Evolutionary conservation across 768 basidiomycete species (phyloP).

Genomic region (Lactarius vividus): DNA sequence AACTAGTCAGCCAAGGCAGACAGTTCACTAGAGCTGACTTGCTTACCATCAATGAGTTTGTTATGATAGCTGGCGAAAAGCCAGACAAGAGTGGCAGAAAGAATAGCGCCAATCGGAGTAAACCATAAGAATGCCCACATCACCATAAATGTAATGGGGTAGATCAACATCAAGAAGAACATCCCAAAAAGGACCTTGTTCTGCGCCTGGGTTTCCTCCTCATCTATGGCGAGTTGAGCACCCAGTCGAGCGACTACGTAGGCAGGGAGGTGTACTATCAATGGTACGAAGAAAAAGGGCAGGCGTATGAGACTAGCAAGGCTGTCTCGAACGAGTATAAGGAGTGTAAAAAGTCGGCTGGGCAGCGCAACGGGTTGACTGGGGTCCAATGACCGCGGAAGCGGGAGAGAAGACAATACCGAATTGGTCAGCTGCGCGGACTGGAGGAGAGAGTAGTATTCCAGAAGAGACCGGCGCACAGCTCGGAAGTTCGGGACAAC

Average conservation of each 20-base stretch:
- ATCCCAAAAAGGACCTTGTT: slow-evolving; percentile 91
- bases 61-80: slow-evolving; percentile 84
- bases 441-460: slow-evolving; percentile 85
- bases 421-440: slow-evolving; percentile 82
- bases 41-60: slow-evolving; percentile 78
- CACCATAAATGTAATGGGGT: slow-evolving; percentile 80
- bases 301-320: slow-evolving; percentile 66
- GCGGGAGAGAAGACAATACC: slow-evolving; percentile 77
- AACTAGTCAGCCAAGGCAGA: not conserved
- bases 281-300: slow-evolving; percentile 87
- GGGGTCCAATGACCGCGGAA: slow-evolving; percentile 83
- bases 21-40: slow-evolving; percentile 13
- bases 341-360: slow-evolving; percentile 76
- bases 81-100: slow-evolving; percentile 69
- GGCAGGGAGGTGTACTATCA: slow-evolving; percentile 79
- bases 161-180: slow-evolving; percentile 70
- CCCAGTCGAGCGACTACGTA: slow-evolving; percentile 80
- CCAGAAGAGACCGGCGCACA: slow-evolving; percentile 69
- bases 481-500: slow-evolving; percentile 56
- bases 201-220: slow-evolving; percentile 95
- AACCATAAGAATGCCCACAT: slow-evolving; percentile 84
- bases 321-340: slow-evolving; percentile 75
- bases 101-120: slow-evolving; percentile 66
- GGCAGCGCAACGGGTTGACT: slow-evolving; percentile 69
- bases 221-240: slow-evolving; percentile 70